These are phyloP conservation scores for Viola pubescens DNA, from an alignment of 441 rosid genomes.

Conservation along the genomic window DNA sequence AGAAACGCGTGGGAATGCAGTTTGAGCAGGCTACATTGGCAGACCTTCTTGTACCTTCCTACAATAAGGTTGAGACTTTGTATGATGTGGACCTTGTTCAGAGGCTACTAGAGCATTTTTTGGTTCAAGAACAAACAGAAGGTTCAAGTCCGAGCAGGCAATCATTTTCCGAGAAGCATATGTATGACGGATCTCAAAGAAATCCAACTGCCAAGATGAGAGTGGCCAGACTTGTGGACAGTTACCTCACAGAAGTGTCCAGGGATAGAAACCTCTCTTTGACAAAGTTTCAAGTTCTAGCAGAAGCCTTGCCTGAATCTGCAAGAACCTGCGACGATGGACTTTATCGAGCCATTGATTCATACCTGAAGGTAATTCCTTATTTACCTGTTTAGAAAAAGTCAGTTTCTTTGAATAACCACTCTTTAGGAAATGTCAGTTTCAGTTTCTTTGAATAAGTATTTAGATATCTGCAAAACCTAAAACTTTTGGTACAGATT, in stretches of 20 bases:
- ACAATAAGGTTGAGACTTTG: slow-evolving; percentile 53
- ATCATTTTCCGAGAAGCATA: slow-evolving; percentile 47
- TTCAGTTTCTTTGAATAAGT: no score
- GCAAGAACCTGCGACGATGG: slow-evolving; percentile 93
- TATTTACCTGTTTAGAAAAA: not conserved
- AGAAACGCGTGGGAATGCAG: slow-evolving; percentile 96
- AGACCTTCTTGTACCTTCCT: slow-evolving; percentile 74
- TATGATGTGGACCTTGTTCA: slow-evolving; percentile 91
- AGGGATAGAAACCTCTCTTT: slow-evolving; percentile 72
- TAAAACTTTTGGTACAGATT: no score
- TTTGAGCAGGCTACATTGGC: slow-evolving; percentile 82
- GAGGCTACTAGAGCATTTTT: slow-evolving; percentile 85
- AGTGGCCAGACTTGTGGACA: slow-evolving; percentile 89
- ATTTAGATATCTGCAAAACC: no score
- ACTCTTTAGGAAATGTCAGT: no score
- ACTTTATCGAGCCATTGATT: slow-evolving; percentile 84
- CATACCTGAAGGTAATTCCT: slow-evolving; percentile 73
- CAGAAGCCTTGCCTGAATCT: slow-evolving; percentile 87
- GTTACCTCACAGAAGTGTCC: slow-evolving; percentile 88
- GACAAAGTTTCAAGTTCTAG: slow-evolving; percentile 86
- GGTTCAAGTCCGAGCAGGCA: slow-evolving; percentile 62
- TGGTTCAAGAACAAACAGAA: slow-evolving; percentile 86
- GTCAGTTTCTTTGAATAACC: not conserved
- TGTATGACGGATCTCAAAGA: slow-evolving; percentile 40
- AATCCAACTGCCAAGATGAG: slow-evolving; percentile 73